Evolutionary conservation across 306 rosid genomes (phyloP), one percentile per base, ranked within the genome.

Genomic region (Vicia faba): DNA sequence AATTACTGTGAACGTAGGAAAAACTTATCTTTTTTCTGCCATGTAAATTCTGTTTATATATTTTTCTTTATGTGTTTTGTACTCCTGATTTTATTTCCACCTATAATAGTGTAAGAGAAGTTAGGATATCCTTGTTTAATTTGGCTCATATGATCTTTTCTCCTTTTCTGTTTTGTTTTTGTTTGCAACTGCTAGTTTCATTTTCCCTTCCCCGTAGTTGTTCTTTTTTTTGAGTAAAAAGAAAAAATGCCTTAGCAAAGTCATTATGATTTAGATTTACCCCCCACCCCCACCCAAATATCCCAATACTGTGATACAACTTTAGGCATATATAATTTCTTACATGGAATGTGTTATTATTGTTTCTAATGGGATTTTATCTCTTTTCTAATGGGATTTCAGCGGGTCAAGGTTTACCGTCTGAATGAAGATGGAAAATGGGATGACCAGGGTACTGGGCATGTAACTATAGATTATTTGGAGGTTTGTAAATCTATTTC

Each of bases 361-460:
- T 69, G 15, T n/a, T 64, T 64, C 23, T 20, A 20, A 20, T 20
- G 23, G 23, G 23, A 20, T 20, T 20, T 20, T 20, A 65, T 57
- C 43, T 79, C 50, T 57, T 46, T 55, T 70, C 35, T 70, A 57
- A 36, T 54, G 77, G 71, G 33, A 67, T 77, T 80, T 76, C 98
- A 92, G 98, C 96, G 98, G 40, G 98, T 92, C 64, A 92, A 92
- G 85, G 96, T 92, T 31, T 92, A 92, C 74, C 98, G 98, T 33
- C 75, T 92, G 76, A 89, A 77, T 80, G 96, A 83, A n/a, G 96
- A 86, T 69, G 98, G 92, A 38, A 92, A 92, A 79, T 92, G 98
- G 98, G 98, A 92, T 71, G 98, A 92, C 76, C 96, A 89, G 82
- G 98, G 98, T 66, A 92, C 98, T 69, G 96, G 98, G 35, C 95